Evolutionary conservation across 192 early-diverging fungal species (phyloP), one percentile per base, ranked within the genome.

Genomic region (Coemansia sp.): DNA sequence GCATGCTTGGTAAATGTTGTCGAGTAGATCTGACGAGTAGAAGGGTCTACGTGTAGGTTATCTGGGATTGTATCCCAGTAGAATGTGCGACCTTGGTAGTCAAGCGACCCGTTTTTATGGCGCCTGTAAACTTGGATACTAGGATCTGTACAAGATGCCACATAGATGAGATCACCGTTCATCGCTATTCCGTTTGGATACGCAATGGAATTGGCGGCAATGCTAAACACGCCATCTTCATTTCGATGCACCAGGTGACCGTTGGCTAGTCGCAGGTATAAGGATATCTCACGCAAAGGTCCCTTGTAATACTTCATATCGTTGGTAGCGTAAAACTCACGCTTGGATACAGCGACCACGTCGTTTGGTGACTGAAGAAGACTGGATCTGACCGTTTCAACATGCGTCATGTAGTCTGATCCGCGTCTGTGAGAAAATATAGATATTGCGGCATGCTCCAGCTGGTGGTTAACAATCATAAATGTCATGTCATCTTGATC

Each of bases 271-370:
- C 63, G 63, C 34, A 62, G 33, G 25, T 50, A 55, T 6, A 30
- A 40, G 9, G 51, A 58, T 6, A 71, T 10, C 5, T 42, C 43
- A 8, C 64, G 59, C 69, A 55, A 60, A 5, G 28, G n/a, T 5
- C 70, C 59, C 0, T 49, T 28, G 2, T 9, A 17, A 30, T 73
- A 63, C 26, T 43, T 58, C 55, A 68, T 62, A 44, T 85, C 83
- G 54, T 85, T 85, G 26, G 78, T 80, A 3, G 79, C 74, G 45
- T 85, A 85, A 29, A 85, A 85, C 9, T 69, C 58, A n/a, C 70
- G 63, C 27, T 64, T 59, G 7, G 81, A 82, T 39, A 77, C 36
- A 5, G 81, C 78, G 5, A 77, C 48, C 32, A 85, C 62, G 33
- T 80, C 76, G 46, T 85, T 85, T 5, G 83, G 80, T 23, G 78